Evolutionary conservation across 805 yeast species (phyloP), one percentile per base, ranked within the genome.

Genomic region (Tetrapisispora taiwanensis): DNA sequence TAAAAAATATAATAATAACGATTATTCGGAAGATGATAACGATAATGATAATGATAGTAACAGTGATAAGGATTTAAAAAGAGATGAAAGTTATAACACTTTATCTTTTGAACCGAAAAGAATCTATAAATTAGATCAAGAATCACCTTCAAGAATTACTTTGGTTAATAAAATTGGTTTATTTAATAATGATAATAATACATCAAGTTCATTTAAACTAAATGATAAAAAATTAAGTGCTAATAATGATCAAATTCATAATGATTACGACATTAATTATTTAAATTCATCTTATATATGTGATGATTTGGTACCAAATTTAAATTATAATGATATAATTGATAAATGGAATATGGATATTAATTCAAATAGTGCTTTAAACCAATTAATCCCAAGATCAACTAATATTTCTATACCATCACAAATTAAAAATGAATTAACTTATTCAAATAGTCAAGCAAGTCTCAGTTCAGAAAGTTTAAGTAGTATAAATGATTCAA

Each of bases 301-400:
- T 53, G 90, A 83, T 58, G 92, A 84, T 55, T 84, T 83, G 53
- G 73, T 84, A 14, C 90, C 90, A 0, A 84, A 81, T 39, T 66
- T 84, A 26, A 79, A 79, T 52, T 80, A 79, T 48, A 66, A 59
- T n/a, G 54, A 70, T 34, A 70, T 73, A 22, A 60, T 76, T 1
- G 59, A 66, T 41, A 66, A 67, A 43, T 79, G 84, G 84, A 67
- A 67, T 46, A 30, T 27, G 41, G 27, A 48, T 48, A 3, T 47
- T 52, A 42, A 46, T 14, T 38, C 42, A 10, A 47, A 38, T 22
- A 40, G 36, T 3, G 39, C 46, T 32, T 10, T 15, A 22, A 36
- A 22, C 14, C 18, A 19, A n/a, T 10, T 22, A 36, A 24, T 36
- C 8, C 26, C 24, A 17, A 14, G 30, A n/a, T n/a, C 20, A 7